Conservation (phyloP, 345 rosid species). For the Gossypium longicalyx region DNA sequence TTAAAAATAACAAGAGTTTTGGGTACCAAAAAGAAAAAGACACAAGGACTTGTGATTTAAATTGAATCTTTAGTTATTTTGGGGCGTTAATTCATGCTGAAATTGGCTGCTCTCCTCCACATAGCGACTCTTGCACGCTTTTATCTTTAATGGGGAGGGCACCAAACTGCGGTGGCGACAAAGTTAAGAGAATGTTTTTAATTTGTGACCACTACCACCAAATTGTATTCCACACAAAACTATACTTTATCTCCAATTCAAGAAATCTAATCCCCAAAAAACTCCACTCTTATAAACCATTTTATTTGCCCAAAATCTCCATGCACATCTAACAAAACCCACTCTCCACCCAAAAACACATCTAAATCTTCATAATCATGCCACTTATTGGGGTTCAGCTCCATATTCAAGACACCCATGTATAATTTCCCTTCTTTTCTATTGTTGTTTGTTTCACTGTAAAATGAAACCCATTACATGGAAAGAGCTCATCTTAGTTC, state of each 20-base stretch:
- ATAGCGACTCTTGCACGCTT: constrained; percentile 10
- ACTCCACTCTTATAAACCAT: neutral
- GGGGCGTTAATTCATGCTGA: neutral
- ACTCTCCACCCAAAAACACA: neutral
- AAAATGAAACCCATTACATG: neutral
- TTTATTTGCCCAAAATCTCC: neutral
- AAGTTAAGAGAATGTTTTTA: constrained; percentile 38
- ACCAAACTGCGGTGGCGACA: constrained; percentile 47
- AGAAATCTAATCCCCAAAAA: constrained; percentile 19
- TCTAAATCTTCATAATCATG: constrained; percentile 18
- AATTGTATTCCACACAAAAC: constrained; percentile 13
- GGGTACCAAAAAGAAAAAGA: too few relatives aligned
- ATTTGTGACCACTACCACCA: constrained; percentile 18
- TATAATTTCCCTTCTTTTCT: neutral
- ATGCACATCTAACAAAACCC: neutral
- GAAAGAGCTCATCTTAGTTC: constrained; percentile 8
- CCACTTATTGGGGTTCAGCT: constrained; percentile 25
- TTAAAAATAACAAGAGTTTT: too few relatives aligned
- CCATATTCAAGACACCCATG: constrained; percentile 31
- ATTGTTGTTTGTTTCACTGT: neutral
- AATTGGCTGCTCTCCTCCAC: neutral
- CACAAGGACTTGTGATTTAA: too few relatives aligned
- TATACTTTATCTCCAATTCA: constrained; percentile 34
- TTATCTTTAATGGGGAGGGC: neutral
- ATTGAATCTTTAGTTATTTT: too few relatives aligned